A percentile compares a stretch with the other conserved stretches of the same genome.
These are phyloP conservation scores for Bryoerythrophyllum caledonicum DNA, from an alignment of 225 moss, liverwort and hornwort species.

Conservation along the genomic window DNA sequence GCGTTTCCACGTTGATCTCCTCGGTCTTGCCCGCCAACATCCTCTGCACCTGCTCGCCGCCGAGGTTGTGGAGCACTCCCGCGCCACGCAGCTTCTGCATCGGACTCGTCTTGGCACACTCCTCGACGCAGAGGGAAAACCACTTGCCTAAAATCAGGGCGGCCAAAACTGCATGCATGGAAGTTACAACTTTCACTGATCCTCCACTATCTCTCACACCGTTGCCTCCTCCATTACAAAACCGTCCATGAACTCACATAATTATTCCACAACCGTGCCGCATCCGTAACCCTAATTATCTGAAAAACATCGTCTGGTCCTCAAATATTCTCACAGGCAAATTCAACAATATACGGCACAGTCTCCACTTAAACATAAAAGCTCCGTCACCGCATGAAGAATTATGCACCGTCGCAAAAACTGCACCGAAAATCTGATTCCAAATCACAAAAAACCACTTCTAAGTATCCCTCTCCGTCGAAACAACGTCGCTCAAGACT, in stretches of 20 bases:
- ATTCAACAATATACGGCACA: not conserved
- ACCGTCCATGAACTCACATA: not conserved
- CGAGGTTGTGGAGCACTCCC: conserved; percentile 23
- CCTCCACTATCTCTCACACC: not conserved
- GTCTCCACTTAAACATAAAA: not conserved
- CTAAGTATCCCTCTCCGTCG: no score
- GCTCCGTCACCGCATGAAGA: not conserved
- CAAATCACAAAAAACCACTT: no score
- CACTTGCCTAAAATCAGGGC: conserved; percentile 28
- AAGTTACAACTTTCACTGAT: conserved; percentile 19
- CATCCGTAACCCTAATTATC: not conserved
- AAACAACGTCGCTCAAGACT: no score
- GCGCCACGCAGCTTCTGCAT: conserved; percentile 34
- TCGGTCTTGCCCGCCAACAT: conserved; percentile 27
- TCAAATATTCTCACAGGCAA: not conserved
- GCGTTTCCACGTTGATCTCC: conserved; percentile 8
- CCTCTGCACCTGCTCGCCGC: conserved; percentile 30
- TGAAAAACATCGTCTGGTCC: not conserved
- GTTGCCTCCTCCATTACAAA: not conserved
- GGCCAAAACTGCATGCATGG: conserved; percentile 40
- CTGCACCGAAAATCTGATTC: no score
- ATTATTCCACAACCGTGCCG: not conserved
- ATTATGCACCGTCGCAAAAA: not conserved
- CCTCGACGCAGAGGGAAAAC: conserved; percentile 27
- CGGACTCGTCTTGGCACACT: conserved; percentile 9